Conservation (phyloP, 371 early-diverging fungal species). For the Lichtheimia hyalospora region DNA sequence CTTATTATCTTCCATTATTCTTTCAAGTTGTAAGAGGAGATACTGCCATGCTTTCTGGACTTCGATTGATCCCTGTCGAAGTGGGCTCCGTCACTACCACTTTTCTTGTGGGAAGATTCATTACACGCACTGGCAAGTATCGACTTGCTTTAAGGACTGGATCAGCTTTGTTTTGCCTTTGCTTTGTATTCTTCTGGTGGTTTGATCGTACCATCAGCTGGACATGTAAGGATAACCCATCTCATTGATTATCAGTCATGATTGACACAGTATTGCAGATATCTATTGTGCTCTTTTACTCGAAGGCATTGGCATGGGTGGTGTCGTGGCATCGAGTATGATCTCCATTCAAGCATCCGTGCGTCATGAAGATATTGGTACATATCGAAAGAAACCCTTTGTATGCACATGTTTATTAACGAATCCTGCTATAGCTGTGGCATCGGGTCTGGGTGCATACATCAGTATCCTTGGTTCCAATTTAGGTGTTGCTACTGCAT, state of each 20-base stretch:
- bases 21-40: constrained; percentile 70
- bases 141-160: constrained; percentile 46
- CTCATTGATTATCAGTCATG: too few relatives aligned
- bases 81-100: constrained; percentile 31
- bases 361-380: constrained; percentile 24
- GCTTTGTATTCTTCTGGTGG: constrained; percentile 26
- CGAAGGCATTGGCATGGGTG: constrained; percentile 30
- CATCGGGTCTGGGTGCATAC: constrained; percentile 40
- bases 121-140: constrained; percentile 45
- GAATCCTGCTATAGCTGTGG: constrained; percentile 26
- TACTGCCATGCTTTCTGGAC: constrained; percentile 54
- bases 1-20: constrained; percentile 71
- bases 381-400: neutral
- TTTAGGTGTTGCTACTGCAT: constrained; percentile 39
- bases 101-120: constrained; percentile 32
- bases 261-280: constrained; percentile 7
- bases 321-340: constrained; percentile 34
- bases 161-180: constrained; percentile 29
- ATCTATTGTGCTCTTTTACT: constrained; percentile 36
- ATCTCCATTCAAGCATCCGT: constrained; percentile 44
- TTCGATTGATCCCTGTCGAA: constrained; percentile 47
- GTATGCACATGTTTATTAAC: neutral
- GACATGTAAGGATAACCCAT: constrained; percentile 12
- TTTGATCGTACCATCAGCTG: constrained; percentile 25
- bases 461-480: constrained; percentile 42